phyloP scores from a whole-genome alignment of 1,284 basidiomycete species.

The Lentinula novae-zelandiae region DNA sequence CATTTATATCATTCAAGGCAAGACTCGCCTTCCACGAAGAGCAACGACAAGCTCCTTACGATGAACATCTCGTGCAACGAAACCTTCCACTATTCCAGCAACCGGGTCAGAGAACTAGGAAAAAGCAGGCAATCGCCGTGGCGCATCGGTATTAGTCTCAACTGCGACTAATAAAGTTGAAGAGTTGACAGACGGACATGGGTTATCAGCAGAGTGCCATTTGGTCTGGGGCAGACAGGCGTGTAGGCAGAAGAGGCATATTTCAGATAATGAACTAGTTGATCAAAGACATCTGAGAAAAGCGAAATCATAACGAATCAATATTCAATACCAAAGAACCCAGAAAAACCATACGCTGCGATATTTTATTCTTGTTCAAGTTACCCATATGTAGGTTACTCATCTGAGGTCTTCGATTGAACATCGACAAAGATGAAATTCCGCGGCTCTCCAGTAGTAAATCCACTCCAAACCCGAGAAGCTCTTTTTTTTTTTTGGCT shows the following conservation, averaged over 20 bases:
- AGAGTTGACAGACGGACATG: slow-evolving; percentile 29
- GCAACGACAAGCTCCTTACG: slow-evolving; percentile 44
- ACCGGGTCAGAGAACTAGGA: slow-evolving; percentile 37
- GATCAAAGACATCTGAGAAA: slow-evolving; percentile 31
- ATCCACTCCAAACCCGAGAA: not conserved
- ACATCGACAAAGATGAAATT: not conserved
- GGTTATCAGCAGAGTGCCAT: slow-evolving; percentile 42
- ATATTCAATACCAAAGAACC: not conserved
- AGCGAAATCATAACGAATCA: not conserved
- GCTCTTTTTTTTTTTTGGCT: not conserved
- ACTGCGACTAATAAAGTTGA: not conserved
- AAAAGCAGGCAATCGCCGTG: not conserved
- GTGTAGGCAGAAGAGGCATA: slow-evolving; percentile 48
- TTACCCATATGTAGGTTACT: too few species aligned
- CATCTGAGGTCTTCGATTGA: not conserved
- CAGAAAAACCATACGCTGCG: not conserved
- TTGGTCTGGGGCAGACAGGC: slow-evolving; percentile 41
- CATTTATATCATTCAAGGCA: not conserved
- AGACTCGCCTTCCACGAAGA: slow-evolving; percentile 42
- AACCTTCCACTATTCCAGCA: slow-evolving; percentile 40
- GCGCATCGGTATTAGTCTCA: not conserved
- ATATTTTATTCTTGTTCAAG: not conserved
- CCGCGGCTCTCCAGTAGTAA: not conserved
- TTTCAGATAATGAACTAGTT: slow-evolving; percentile 45
- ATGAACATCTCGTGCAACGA: slow-evolving; percentile 41